phyloP scores from a whole-genome alignment of 495 filamentous ascomycete species.

The Xylaria acuta region DNA sequence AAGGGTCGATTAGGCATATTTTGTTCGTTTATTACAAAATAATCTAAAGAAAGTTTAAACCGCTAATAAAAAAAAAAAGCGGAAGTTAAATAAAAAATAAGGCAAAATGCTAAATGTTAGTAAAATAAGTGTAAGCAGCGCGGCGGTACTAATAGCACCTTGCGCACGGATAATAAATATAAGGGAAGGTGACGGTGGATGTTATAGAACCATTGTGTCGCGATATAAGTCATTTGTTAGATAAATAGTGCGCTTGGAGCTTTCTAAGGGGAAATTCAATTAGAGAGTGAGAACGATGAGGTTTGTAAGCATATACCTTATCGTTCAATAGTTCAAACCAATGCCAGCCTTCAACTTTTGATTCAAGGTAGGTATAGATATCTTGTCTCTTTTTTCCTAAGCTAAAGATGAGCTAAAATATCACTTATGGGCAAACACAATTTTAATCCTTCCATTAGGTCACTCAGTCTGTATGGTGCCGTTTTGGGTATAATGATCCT shows the following conservation, averaged over 20 bases:
- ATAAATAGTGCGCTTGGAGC: not conserved
- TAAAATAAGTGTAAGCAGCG: too few species aligned
- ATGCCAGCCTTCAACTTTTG: not conserved
- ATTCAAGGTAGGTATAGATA: not conserved
- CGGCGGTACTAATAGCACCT: too few species aligned
- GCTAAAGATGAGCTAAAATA: not conserved
- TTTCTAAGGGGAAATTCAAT: not conserved
- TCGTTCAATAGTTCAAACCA: not conserved
- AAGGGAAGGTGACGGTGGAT: too few species aligned
- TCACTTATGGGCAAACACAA: not conserved
- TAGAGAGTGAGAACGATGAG: not conserved
- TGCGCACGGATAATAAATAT: too few species aligned
- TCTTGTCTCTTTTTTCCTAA: not conserved
- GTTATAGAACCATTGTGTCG: not conserved
- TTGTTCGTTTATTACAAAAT: too few species aligned
- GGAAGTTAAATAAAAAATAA: too few species aligned
- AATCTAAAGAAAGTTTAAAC: too few species aligned
- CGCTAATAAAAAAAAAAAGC: too few species aligned
- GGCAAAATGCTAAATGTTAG: too few species aligned
- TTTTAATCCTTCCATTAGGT: not conserved
- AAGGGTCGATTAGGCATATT: too few species aligned
- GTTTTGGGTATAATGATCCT: not conserved
- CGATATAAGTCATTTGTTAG: not conserved
- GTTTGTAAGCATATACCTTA: not conserved
- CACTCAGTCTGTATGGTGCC: not conserved